phyloP scores from a whole-genome alignment of 257 asterid genomes.

The Cruciata laevipes region DNA sequence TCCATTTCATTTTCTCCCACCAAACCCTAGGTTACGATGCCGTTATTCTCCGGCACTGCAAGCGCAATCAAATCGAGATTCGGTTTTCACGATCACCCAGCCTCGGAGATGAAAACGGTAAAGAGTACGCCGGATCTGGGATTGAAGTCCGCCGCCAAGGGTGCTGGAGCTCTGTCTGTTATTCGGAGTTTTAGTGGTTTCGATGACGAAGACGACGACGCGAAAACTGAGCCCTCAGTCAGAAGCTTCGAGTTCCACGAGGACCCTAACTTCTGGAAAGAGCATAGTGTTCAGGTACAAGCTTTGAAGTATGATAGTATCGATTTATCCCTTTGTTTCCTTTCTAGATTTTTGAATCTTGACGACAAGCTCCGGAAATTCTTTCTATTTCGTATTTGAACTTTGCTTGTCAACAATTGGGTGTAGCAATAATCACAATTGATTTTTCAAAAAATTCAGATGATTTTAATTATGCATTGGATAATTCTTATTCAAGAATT shows the following conservation, averaged over 20 bases:
- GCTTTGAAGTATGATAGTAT: neutral
- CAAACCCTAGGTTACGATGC: constrained; percentile 27
- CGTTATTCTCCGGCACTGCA: constrained; percentile 48
- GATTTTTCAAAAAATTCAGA: too few species aligned
- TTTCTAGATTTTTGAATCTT: neutral
- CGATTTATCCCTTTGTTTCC: neutral
- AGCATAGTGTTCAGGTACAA: constrained; percentile 77
- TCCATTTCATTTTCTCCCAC: neutral
- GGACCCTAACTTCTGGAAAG: constrained; percentile 83
- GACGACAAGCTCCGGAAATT: neutral
- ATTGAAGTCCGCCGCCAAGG: constrained; percentile 45
- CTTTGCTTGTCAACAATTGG: neutral
- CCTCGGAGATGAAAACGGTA: constrained; percentile 21
- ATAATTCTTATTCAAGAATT: neutral
- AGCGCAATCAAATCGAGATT: constrained; percentile 58
- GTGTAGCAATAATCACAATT: neutral
- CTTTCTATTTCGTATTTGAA: neutral
- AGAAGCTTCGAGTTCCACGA: constrained; percentile 61
- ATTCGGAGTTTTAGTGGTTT: constrained; percentile 10
- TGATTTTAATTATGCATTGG: neutral
- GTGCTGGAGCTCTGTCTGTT: neutral
- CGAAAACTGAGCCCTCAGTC: constrained; percentile 8
- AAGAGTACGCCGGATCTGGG: constrained; percentile 62
- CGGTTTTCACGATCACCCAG: constrained; percentile 33
- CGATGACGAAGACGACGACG: constrained; percentile 23